Percentiles rank a stretch among this genome's conserved stretches.
These are phyloP conservation scores for Kalanchoe fedtschenkoi DNA, from an alignment of 164 flowering plant genomes.

Conservation along the genomic window DNA sequence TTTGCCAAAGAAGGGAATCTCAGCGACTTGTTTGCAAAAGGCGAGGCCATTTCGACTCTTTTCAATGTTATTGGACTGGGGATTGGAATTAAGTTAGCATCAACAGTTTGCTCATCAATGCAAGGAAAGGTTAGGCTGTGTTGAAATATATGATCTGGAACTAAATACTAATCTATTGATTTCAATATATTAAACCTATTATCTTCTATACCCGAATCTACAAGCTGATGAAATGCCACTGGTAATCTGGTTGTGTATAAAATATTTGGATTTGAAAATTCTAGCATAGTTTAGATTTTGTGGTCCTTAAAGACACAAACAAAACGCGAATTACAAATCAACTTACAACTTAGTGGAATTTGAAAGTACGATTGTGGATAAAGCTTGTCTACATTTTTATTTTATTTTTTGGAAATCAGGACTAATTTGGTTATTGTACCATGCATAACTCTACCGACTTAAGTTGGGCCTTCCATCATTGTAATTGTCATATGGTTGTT, in stretches of 20 bases:
- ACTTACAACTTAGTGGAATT: neutral
- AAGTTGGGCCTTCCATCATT: neutral
- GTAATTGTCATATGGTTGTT: neutral
- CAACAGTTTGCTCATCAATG: constrained; percentile 84
- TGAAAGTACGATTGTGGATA: neutral
- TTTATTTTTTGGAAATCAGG: neutral
- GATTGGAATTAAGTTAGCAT: constrained; percentile 73
- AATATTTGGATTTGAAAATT: too few species aligned
- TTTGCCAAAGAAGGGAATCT: constrained; percentile 99
- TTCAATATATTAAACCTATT: neutral
- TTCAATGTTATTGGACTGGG: constrained; percentile 83
- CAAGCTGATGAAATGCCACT: neutral
- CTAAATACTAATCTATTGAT: too few species aligned
- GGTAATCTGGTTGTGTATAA: neutral
- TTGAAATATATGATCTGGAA: neutral
- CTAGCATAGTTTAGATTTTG: too few species aligned
- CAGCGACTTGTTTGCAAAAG: constrained; percentile 93
- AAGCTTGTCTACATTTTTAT: neutral
- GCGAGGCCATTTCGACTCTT: constrained; percentile 94
- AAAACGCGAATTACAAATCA: neutral
- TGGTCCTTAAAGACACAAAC: too few species aligned
- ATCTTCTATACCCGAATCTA: neutral
- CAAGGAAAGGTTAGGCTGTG: constrained; percentile 74
- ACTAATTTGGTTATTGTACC: neutral
- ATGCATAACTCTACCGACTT: too few species aligned